These are phyloP conservation scores for Aureobasidium namibiae DNA, from an alignment of 2,329 filamentous ascomycete species.

Conservation along the genomic window DNA sequence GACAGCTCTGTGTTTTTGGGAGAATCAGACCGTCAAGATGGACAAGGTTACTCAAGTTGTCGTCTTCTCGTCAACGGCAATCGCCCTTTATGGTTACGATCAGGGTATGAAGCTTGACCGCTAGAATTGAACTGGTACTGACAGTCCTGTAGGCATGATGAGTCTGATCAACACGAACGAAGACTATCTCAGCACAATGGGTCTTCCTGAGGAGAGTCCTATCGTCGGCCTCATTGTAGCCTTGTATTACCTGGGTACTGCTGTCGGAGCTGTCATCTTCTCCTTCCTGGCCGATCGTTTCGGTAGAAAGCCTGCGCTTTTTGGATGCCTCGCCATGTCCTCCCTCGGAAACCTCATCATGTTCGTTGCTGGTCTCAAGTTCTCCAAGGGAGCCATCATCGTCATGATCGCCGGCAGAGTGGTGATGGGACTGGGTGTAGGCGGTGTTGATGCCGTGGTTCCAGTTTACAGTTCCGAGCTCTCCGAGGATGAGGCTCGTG, in stretches of 20 bases:
- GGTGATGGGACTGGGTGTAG: constrained; percentile 50
- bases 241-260: constrained; percentile 56
- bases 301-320: constrained; percentile 49
- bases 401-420: constrained; percentile 45
- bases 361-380: constrained; percentile 49
- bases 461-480: constrained; percentile 52
- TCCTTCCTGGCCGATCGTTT: constrained; percentile 46
- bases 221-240: constrained; percentile 53
- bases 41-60: constrained; percentile 37
- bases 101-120: constrained; percentile 19
- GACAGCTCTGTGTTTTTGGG: neutral
- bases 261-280: constrained; percentile 49
- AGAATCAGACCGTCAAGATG: constrained; percentile 19
- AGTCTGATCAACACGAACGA: constrained; percentile 47
- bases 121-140: neutral
- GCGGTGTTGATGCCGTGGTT: constrained; percentile 53
- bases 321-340: constrained; percentile 46
- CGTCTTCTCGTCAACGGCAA: constrained; percentile 45
- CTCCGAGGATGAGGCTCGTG: constrained; percentile 47
- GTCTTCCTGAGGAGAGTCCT: constrained; percentile 41
- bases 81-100: constrained; percentile 46
- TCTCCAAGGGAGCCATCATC: constrained; percentile 32
- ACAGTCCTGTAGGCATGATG: constrained; percentile 39
- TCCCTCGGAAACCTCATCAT: constrained; percentile 52
- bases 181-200: constrained; percentile 50